A percentile compares a stretch with the other conserved stretches of the same genome.
These are phyloP conservation scores for Huntiella abstrusa DNA, from an alignment of 2,329 filamentous ascomycete genomes.

Conservation along the genomic window DNA sequence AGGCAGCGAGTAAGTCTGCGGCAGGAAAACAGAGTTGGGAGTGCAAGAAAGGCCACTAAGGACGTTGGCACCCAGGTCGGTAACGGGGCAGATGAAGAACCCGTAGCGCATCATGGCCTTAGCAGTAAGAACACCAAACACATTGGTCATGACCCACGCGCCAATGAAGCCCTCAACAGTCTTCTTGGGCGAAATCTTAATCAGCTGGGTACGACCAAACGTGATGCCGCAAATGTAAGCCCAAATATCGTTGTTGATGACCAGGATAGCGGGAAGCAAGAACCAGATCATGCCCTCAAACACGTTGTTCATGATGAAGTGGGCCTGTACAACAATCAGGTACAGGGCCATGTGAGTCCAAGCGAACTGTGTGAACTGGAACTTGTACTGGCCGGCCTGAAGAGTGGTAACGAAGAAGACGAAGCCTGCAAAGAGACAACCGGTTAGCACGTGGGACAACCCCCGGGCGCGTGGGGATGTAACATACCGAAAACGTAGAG, in stretches of 20 bases:
- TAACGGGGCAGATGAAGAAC: slow-evolving; percentile 97
- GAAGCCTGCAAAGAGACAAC: slow-evolving; percentile 49
- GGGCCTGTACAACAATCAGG: slow-evolving; percentile 90
- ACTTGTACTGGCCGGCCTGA: slow-evolving; percentile 89
- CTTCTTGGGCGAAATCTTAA: slow-evolving; percentile 97
- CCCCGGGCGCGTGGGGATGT: background rate
- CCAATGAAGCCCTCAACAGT: slow-evolving; percentile 95
- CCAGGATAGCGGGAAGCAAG: slow-evolving; percentile 82
- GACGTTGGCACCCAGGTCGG: slow-evolving; percentile 84
- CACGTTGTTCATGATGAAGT: slow-evolving; percentile 99
- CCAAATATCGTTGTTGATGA: slow-evolving; percentile 98
- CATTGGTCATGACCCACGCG: slow-evolving; percentile 85
- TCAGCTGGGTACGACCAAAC: slow-evolving; percentile 88
- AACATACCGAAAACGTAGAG: slow-evolving; percentile 83
- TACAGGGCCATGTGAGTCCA: slow-evolving; percentile 99
- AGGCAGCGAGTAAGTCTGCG: slow-evolving; percentile 55
- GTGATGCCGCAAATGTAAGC: slow-evolving; percentile 96
- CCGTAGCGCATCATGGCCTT: slow-evolving; percentile 76
- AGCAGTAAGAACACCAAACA: slow-evolving; percentile 67
- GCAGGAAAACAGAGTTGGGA: slow-evolving; percentile 78
- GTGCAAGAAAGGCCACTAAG: slow-evolving; percentile 79
- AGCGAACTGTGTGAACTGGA: slow-evolving; percentile 97
- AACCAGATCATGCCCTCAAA: slow-evolving; percentile 99
- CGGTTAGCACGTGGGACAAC: background rate
- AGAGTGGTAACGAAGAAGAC: slow-evolving; percentile 94